These are phyloP conservation scores for Solanum gandarillasii DNA, from an alignment of 257 asterid genomes.

Conservation along the genomic window DNA sequence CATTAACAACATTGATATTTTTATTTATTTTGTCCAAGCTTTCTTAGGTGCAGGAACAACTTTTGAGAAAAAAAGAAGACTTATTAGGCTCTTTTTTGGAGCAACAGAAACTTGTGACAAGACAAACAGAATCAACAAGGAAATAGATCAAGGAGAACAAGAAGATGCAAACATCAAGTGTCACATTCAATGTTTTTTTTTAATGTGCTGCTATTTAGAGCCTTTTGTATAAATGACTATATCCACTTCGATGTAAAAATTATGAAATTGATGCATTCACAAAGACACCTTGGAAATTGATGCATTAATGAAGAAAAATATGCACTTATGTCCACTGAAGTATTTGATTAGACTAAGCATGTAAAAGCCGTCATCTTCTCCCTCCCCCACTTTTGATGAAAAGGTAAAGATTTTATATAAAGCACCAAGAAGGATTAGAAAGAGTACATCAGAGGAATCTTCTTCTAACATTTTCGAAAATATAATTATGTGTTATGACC, in stretches of 20 bases:
- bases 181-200: background rate
- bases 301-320: background rate
- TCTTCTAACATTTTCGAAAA: background rate
- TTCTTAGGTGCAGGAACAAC: background rate
- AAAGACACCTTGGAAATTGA: background rate
- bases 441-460: background rate
- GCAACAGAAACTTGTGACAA: background rate
- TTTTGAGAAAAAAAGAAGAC: background rate
- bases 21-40: background rate
- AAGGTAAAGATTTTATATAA: background rate
- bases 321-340: background rate
- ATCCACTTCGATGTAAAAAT: background rate
- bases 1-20: background rate
- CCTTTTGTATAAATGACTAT: background rate
- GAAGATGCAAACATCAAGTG: background rate
- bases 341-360: background rate
- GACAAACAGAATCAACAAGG: background rate
- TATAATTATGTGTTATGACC: background rate
- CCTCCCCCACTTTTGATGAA: background rate
- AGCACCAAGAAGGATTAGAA: background rate
- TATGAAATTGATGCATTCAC: background rate
- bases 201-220: background rate
- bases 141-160: background rate
- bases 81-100: background rate
- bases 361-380: background rate